Conservation (phyloP, 305 asterid species). For the Lippia alba region DNA sequence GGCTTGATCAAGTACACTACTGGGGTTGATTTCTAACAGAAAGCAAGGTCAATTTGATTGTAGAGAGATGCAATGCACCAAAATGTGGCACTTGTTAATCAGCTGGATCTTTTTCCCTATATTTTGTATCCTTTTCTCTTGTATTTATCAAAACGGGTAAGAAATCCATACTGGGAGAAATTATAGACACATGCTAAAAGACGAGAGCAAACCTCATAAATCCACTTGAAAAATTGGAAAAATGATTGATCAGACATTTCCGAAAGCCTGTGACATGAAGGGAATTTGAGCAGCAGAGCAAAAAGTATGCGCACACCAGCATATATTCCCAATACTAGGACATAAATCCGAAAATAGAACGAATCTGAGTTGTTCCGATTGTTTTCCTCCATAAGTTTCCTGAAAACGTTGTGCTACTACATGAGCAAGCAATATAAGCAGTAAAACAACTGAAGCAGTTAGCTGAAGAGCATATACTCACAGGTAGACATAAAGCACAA, state of each 20-base stretch:
- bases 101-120: slow-evolving; percentile 4
- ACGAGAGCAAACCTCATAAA: slow-evolving; percentile 72
- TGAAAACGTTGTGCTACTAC: slow-evolving; percentile 43
- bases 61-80: slow-evolving; percentile 3
- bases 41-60: not conserved
- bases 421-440: slow-evolving; percentile 39
- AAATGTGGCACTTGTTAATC: slow-evolving; percentile 6
- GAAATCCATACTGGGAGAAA: not conserved
- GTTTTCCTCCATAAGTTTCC: slow-evolving; percentile 84
- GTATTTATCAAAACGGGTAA: slow-evolving; percentile 8
- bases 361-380: slow-evolving; percentile 59
- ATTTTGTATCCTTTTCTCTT: slow-evolving; percentile 18
- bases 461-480: slow-evolving; percentile 49
- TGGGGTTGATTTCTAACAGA: not conserved
- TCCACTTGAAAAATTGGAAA: slow-evolving; percentile 99
- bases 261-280: slow-evolving; percentile 83
- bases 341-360: slow-evolving; percentile 87
- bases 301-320: slow-evolving; percentile 80
- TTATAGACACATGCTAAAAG: slow-evolving; percentile 5
- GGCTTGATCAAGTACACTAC: slow-evolving; percentile 8
- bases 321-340: slow-evolving; percentile 89
- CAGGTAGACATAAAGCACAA: slow-evolving; percentile 78
- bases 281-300: slow-evolving; percentile 79
- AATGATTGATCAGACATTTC: slow-evolving; percentile 91
- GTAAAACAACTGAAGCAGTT: slow-evolving; percentile 3